Evolutionary conservation across 495 filamentous ascomycete species (phyloP).

Genomic region (Platismatia glauca): DNA sequence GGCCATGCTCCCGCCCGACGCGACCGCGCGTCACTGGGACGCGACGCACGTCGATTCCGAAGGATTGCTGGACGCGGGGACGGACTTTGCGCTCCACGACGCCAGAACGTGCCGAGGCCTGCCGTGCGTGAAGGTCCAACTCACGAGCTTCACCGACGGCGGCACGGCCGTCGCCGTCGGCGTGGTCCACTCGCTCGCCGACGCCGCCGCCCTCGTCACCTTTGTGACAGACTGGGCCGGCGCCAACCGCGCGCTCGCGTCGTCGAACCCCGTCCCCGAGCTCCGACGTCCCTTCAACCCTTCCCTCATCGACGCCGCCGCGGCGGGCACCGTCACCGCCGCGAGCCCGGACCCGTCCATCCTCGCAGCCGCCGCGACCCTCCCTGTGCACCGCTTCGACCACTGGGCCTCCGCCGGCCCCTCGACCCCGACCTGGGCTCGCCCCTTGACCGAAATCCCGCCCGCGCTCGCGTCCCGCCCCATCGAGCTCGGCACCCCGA

Average conservation of each 20-base stretch:
- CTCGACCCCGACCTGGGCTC: not conserved
- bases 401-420: slow-evolving; percentile 5
- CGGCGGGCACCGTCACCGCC: not conserved
- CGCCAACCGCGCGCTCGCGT: slow-evolving; percentile 22
- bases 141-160: slow-evolving; percentile 35
- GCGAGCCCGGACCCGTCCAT: not conserved
- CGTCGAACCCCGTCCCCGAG: slow-evolving; percentile 6
- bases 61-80: not conserved
- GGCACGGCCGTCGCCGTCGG: slow-evolving; percentile 36
- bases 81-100: not conserved
- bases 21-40: not conserved
- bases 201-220: slow-evolving; percentile 37
- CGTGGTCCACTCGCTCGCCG: slow-evolving; percentile 39
- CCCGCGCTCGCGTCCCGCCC: not conserved
- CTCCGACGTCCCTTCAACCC: slow-evolving; percentile 28
- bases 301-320: slow-evolving; percentile 22
- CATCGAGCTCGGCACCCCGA: not conserved
- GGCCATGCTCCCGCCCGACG: not conserved
- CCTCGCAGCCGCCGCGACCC: not conserved
- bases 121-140: slow-evolving; percentile 32
- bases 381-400: slow-evolving; percentile 1
- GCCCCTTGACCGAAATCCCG: not conserved
- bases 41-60: not conserved
- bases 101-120: slow-evolving; percentile 21
- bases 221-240: slow-evolving; percentile 41